Conservation (phyloP, 2,329 filamentous ascomycete species). For the Paecilomyces sp. region DNA sequence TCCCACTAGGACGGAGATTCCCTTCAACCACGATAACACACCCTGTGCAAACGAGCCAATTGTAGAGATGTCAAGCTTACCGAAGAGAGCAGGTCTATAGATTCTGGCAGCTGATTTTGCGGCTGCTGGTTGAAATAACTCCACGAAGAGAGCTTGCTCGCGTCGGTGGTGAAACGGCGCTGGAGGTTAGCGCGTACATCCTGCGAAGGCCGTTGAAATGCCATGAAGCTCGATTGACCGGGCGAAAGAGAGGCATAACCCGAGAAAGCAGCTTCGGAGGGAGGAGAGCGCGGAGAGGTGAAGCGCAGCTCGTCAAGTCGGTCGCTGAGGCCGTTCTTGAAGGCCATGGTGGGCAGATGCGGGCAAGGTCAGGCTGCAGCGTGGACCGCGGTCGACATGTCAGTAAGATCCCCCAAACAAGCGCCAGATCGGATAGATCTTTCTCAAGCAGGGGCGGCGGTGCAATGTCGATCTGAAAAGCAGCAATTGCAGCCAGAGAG, state of each 20-base stretch:
- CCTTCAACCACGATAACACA: background rate
- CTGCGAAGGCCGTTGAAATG: conserved; percentile 48
- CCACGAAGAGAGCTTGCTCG: conserved; percentile 71
- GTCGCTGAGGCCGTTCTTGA: conserved; percentile 55
- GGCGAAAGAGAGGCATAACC: conserved; percentile 68
- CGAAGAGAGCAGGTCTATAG: conserved; percentile 46
- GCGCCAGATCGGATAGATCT: background rate
- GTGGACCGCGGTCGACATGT: background rate
- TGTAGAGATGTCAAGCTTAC: conserved; percentile 31
- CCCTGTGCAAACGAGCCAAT: background rate
- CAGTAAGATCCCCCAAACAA: background rate
- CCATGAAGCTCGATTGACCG: conserved; percentile 56
- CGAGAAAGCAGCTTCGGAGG: conserved; percentile 68
- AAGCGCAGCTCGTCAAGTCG: conserved; percentile 75
- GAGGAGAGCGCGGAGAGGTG: conserved; percentile 67
- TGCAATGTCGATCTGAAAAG: background rate
- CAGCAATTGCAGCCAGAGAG: conserved; percentile 2
- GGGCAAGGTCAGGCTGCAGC: conserved; percentile 12
- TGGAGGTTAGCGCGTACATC: conserved; percentile 73
- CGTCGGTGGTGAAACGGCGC: conserved; percentile 90
- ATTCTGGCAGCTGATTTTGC: conserved; percentile 45
- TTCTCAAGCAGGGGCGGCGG: background rate
- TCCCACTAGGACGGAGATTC: background rate
- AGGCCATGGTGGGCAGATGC: conserved; percentile 50
- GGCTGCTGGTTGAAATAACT: conserved; percentile 55